Base-by-base conservation (phyloP, 495 filamentous ascomycete species). In the Thozetella sp. region DNA sequence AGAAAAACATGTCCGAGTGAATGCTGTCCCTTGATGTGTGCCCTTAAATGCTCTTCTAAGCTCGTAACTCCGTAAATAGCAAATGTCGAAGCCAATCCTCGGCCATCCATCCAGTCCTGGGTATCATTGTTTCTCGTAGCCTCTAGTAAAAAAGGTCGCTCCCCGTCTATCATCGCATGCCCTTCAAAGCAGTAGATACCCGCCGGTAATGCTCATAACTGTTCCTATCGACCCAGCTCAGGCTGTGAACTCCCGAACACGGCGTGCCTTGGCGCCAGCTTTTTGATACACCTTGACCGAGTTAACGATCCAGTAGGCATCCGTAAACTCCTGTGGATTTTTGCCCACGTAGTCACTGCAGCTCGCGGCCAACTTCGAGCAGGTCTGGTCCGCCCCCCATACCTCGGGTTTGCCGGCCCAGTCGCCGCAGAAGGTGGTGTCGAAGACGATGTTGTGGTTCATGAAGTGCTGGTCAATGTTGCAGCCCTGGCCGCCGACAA, bases 371-470 rank as follows among this genome's bases (percentile, higher is more conserved):
- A 73, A 71, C 50, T 68, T 55, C 22, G 63, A 58, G 65, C 83
- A 85, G 45, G 68, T 67, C 12, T 59, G 23, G 58, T 79, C 74
- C 12, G 25, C 15, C 13, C 27, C 54, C 77, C 81, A 88, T 24
- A 85, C 83, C 51, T 48, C 43, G n/a, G 43, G 9, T 4, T 82
- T 77, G 30, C 91, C 93, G 19, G 93, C 93, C 91, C 91, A 97
- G 61, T 92, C 87, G 37, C 94, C 94, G 72, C 94, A 97, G 75
- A 97, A 93, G 1, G 88, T 90, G 0, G 86, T 90, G 72, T 98
- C 85, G 68, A 97, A 87, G 56, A 96, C 80, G 53, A 97, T 89
- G 13, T 84, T 81, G 72, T 95, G 88, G 48, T 88, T 67, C 60
- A 76, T 79, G 79, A 97, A 96, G 53, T 86, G 78, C 2, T 69